A percentile compares a stretch with the other conserved stretches of the same genome.
phyloP scores from a whole-genome alignment of 306 rosid species.

The Delonix regia region DNA sequence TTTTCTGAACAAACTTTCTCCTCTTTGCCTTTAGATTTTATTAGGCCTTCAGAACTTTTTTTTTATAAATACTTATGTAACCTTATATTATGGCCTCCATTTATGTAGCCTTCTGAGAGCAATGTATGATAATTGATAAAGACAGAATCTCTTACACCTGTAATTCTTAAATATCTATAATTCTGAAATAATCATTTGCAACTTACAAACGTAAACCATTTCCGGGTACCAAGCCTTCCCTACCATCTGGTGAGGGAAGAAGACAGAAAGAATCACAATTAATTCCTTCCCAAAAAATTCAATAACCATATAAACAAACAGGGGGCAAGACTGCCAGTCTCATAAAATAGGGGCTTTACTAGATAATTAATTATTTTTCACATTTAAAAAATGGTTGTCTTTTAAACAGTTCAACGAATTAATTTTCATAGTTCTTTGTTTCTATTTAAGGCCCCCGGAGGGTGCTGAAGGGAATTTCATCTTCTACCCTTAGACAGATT shows the following conservation, averaged over 20 bases:
- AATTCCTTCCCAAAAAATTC: background rate
- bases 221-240: background rate
- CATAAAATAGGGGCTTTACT: background rate
- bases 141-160: background rate
- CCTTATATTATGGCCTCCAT: background rate
- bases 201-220: background rate
- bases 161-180: background rate
- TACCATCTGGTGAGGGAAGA: background rate
- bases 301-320: background rate
- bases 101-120: background rate
- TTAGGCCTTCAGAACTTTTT: background rate
- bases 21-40: background rate
- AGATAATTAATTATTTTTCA: background rate
- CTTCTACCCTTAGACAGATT: constrained; percentile 12
- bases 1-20: background rate
- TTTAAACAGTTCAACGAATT: constrained; percentile 6
- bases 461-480: background rate
- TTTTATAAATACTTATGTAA: background rate
- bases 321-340: background rate
- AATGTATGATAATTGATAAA: background rate
- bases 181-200: background rate
- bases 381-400: background rate
- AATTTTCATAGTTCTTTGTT: constrained; percentile 10
- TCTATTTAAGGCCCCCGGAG: background rate
- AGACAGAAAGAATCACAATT: background rate